Percentiles rank a stretch among this genome's conserved stretches.
phyloP scores from a whole-genome alignment of 495 filamentous ascomycete species.

The Ramalina intermedia region DNA sequence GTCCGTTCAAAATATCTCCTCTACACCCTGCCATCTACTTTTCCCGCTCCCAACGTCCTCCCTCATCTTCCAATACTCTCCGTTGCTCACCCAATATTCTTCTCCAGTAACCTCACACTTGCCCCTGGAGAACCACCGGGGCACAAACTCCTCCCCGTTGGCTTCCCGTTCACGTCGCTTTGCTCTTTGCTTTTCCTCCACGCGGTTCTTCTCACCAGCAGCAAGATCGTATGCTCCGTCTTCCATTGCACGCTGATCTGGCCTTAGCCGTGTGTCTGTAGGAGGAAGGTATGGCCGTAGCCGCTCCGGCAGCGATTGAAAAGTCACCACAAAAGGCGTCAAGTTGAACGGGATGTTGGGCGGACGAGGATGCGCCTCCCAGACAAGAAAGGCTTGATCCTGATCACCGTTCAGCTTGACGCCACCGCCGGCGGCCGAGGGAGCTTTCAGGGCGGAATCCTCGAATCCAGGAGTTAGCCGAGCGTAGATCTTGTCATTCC shows the following conservation, averaged over 20 bases:
- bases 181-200: constrained; percentile 86
- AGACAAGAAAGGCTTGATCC: constrained; percentile 71
- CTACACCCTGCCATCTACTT: constrained; percentile 38
- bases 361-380: constrained; percentile 75
- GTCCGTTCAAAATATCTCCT: constrained; percentile 43
- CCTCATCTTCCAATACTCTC: constrained; percentile 70
- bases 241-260: constrained; percentile 98
- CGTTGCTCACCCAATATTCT: constrained; percentile 73
- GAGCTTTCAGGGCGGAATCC: constrained; percentile 45
- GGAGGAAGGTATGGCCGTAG: constrained; percentile 65
- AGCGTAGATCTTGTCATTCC: constrained; percentile 96
- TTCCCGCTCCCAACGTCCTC: constrained; percentile 33
- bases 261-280: constrained; percentile 79
- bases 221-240: constrained; percentile 90
- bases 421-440: constrained; percentile 2
- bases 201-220: constrained; percentile 82
- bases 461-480: constrained; percentile 86
- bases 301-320: constrained; percentile 72
- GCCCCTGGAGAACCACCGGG: constrained; percentile 70
- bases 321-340: constrained; percentile 86
- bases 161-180: constrained; percentile 58
- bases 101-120: constrained; percentile 70
- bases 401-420: constrained; percentile 30
- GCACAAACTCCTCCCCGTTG: constrained; percentile 64
- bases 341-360: constrained; percentile 87